Evolutionary conservation across 1,284 basidiomycete species (phyloP).

Genomic region (Vanrija sp.): DNA sequence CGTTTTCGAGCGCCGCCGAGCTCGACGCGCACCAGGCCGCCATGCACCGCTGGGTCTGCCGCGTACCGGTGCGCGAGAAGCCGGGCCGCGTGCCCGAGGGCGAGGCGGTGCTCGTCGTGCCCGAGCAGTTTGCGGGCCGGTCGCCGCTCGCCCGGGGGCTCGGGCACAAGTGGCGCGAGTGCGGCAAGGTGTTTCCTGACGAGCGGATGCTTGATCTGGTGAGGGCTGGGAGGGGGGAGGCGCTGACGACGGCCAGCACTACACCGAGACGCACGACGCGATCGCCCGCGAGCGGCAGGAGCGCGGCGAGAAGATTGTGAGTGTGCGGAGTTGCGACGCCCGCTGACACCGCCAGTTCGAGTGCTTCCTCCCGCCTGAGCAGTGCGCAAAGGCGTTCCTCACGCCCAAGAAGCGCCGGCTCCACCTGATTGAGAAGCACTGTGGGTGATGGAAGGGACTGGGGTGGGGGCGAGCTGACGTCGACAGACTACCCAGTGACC

Average conservation of each 20-base stretch:
- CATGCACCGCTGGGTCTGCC: conserved; percentile 79
- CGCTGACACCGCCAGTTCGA: conserved; percentile 61
- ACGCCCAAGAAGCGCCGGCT: conserved; percentile 72
- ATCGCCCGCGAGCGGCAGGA: conserved; percentile 67
- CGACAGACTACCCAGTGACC: conserved; percentile 64
- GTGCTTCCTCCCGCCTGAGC: conserved; percentile 59
- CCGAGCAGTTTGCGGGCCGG: conserved; percentile 25
- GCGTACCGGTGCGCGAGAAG: conserved; percentile 29
- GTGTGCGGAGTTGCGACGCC: conserved; percentile 39
- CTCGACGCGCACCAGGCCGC: conserved; percentile 75
- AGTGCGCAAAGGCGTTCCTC: conserved; percentile 63
- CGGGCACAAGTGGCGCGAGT: conserved; percentile 44
- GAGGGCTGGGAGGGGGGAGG: conserved; percentile 41
- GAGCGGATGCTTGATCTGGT: conserved; percentile 70
- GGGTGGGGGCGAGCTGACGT: conserved; percentile 1
- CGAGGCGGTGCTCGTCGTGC: conserved; percentile 18
- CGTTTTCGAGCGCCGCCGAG: conserved; percentile 60
- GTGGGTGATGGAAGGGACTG: conserved; percentile 25
- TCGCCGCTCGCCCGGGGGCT: neutral
- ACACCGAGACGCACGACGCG: conserved; percentile 82
- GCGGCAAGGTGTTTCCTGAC: conserved; percentile 81
- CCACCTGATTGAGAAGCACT: conserved; percentile 75
- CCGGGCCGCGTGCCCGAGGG: conserved; percentile 34
- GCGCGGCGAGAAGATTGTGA: conserved; percentile 79
- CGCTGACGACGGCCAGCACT: conserved; percentile 57